Percentiles rank a stretch among this genome's conserved stretches.
These are phyloP conservation scores for Petunia secreta DNA, from an alignment of 257 asterid species.

Conservation along the genomic window DNA sequence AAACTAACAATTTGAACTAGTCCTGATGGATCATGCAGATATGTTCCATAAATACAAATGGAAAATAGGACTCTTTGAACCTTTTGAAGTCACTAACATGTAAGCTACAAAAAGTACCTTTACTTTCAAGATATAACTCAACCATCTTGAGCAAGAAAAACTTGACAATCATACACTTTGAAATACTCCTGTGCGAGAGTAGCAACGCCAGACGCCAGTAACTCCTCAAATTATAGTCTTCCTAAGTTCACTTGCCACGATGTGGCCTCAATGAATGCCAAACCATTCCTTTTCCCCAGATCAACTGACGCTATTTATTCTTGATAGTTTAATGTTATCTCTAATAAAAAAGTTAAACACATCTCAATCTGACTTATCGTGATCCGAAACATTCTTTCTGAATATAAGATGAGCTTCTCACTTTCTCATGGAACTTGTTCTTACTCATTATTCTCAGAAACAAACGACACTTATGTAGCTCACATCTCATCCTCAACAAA, in stretches of 20 bases:
- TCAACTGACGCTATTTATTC: not conserved
- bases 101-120: slow-evolving; percentile 16
- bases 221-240: not conserved
- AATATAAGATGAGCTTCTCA: not conserved
- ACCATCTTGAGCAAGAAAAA: slow-evolving; percentile 6
- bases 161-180: not conserved
- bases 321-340: not conserved
- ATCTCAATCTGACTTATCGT: not conserved
- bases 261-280: slow-evolving; percentile 2
- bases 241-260: not conserved
- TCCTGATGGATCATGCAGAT: not conserved
- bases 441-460: not conserved
- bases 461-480: not conserved
- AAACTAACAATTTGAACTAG: not conserved
- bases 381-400: not conserved
- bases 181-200: slow-evolving; percentile 9
- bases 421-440: not conserved
- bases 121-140: slow-evolving; percentile 7
- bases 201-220: not conserved
- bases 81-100: not conserved
- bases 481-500: not conserved
- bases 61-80: not conserved
- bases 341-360: not conserved
- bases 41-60: not conserved
- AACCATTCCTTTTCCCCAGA: not conserved